These are phyloP conservation scores for Suhomyces chickasaworum DNA, from an alignment of 1,139 yeast genomes.

Conservation along the genomic window DNA sequence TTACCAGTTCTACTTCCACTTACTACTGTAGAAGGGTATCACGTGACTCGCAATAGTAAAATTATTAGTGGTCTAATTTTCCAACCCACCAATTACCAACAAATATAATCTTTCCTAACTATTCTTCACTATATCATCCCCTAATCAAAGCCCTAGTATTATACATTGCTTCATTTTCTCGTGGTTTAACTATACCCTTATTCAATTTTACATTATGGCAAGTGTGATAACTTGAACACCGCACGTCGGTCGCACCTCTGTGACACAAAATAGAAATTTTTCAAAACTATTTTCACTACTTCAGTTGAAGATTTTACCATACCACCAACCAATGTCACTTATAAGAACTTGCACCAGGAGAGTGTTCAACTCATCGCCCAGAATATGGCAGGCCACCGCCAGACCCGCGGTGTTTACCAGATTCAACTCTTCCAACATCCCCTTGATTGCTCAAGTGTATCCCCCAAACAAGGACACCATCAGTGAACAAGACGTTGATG, in stretches of 20 bases:
- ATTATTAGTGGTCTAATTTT: no score
- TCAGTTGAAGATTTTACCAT: neutral
- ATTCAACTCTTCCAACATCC: slow-evolving; percentile 18
- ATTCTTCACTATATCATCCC: no score
- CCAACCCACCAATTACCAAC: no score
- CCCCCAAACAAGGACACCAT: slow-evolving; percentile 43
- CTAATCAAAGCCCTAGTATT: no score
- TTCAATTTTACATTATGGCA: no score
- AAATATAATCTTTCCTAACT: no score
- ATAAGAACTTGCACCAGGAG: slow-evolving; percentile 14
- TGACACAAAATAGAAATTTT: slow-evolving; percentile 13
- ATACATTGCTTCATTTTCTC: no score
- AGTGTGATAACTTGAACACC: slow-evolving; percentile 7
- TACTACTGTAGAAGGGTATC: no score
- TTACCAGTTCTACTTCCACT: no score
- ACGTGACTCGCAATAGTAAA: no score
- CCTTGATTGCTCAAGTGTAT: slow-evolving; percentile 39
- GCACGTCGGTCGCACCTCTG: slow-evolving; percentile 2
- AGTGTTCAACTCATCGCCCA: slow-evolving; percentile 6
- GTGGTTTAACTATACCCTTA: no score
- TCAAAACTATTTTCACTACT: slow-evolving; percentile 5
- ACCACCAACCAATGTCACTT: slow-evolving; percentile 14
- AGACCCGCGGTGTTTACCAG: slow-evolving; percentile 12
- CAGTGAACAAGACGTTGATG: slow-evolving; percentile 61
- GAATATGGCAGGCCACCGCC: slow-evolving; percentile 9